Base-by-base conservation (phyloP, 2,329 filamentous ascomycete species). In the Fusarium odoratissimum region DNA sequence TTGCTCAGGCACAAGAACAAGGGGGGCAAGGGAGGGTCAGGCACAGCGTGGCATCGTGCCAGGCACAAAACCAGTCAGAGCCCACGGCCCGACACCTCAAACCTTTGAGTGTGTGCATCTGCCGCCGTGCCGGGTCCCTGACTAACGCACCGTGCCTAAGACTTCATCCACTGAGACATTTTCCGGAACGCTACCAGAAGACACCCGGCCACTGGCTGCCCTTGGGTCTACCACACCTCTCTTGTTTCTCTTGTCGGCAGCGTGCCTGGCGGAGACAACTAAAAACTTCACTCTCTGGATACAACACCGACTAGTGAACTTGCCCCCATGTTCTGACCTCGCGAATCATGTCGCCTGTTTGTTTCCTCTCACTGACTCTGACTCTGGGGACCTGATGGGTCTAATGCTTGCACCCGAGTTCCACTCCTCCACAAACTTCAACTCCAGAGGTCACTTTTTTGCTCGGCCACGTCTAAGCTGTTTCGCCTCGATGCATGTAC, bases 131-230 rank as follows among this genome's bases (percentile, higher is more conserved):
- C 42, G 55, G 75, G 75, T 72, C 75, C 75, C 72, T 74, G 75
- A 75, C 75, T 77, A 77, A 77, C 70, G 73, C 73, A 77, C 69
- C 71, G 75, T 77, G 75, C 75, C 75, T 75, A 64, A 64, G 65
- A 65, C 52, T 38, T 45, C 64, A 73, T 66, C 58, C 38, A 60
- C 60, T 76, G 75, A 77, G 73, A 75, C 71, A 77, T 77, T 77
- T 77, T 76, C 60, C 64, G 61, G 64, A 69, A 57, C 55, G 6
- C 63, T 48, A 57, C 66, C 28, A 41, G 41, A 54, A 31, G 40
- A 23, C 46, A 38, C 35, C 64, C 64, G 55, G 41, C 25, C 42
- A 71, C 59, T 67, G 71, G 73, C 48, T 70, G 66, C 52, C 62
- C 57, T 57, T 63, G 58, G 64, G 52, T 57, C 60, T 31, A n/a